phyloP scores from a whole-genome alignment of 2,329 filamentous ascomycete genomes.

The Penicillium digitatum region DNA sequence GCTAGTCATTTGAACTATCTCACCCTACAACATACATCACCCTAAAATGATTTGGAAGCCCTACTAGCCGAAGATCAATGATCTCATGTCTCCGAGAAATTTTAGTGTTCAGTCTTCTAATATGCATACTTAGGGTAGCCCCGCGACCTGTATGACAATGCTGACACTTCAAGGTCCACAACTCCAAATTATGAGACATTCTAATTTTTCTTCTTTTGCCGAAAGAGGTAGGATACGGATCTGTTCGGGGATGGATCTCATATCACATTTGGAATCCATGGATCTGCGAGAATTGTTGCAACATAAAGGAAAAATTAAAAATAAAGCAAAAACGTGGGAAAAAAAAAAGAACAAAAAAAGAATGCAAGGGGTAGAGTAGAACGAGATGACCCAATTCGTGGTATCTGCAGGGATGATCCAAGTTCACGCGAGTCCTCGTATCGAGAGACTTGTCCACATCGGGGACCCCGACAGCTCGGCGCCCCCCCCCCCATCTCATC shows the following conservation, averaged over 20 bases:
- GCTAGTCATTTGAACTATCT: constrained; percentile 4
- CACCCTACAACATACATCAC: constrained; percentile 1
- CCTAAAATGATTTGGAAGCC: constrained; percentile 18
- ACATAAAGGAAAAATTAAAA: background rate
- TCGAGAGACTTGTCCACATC: constrained; percentile 5
- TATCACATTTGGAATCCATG: background rate
- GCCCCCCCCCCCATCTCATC: background rate
- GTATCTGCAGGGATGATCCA: constrained; percentile 7
- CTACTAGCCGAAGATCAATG: constrained; percentile 3
- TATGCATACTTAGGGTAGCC: background rate
- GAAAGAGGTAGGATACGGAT: background rate
- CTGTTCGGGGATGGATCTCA: constrained; percentile 4
- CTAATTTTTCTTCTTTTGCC: background rate
- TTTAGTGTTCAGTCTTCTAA: background rate
- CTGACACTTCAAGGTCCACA: constrained; percentile 1
- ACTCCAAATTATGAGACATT: background rate
- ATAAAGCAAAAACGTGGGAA: background rate
- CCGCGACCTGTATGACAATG: constrained; percentile 14
- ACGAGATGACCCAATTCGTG: constrained; percentile 8
- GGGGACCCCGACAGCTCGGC: constrained; percentile 15
- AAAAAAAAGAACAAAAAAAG: background rate
- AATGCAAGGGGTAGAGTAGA: constrained; percentile 8
- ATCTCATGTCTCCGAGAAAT: background rate
- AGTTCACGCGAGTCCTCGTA: background rate
- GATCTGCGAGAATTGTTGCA: background rate